Conservation (phyloP, 306 rosid genomes). For the Sindora glabra region DNA sequence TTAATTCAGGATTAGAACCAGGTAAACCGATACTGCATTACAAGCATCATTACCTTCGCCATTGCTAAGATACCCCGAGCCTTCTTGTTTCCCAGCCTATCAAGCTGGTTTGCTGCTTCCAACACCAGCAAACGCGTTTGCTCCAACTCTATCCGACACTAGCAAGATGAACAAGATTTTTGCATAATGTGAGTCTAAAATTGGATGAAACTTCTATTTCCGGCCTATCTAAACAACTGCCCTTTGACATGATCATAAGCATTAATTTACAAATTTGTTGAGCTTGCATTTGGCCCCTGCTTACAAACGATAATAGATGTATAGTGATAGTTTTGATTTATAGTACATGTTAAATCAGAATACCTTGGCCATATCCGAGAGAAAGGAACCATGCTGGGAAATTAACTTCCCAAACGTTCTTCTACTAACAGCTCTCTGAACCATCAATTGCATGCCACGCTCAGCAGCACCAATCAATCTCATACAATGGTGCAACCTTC, state of each 20-base stretch:
- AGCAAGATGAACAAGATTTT: neutral
- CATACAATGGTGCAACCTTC: constrained; percentile 71
- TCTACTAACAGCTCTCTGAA: constrained; percentile 49
- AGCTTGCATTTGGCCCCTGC: too few species aligned
- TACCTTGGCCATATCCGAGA: constrained; percentile 44
- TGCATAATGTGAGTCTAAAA: neutral
- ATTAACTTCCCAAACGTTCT: constrained; percentile 52
- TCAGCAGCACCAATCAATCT: constrained; percentile 57
- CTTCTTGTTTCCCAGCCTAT: constrained; percentile 45
- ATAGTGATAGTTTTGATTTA: neutral
- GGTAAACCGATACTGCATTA: neutral
- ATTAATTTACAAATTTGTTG: too few species aligned
- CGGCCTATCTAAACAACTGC: neutral
- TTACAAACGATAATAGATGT: neutral
- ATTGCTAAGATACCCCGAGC: constrained; percentile 55
- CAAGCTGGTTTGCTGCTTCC: constrained; percentile 58
- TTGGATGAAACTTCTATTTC: neutral
- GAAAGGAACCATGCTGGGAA: constrained; percentile 58
- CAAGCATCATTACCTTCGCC: constrained; percentile 40
- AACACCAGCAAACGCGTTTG: constrained; percentile 44
- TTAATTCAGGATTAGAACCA: neutral
- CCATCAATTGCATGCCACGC: constrained; percentile 52
- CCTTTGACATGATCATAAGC: too few species aligned
- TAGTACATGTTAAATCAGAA: neutral
- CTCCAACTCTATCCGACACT: constrained; percentile 58